phyloP scores from a whole-genome alignment of 228 moss, liverwort and hornwort genomes.

The Sphagnum fallax region DNA sequence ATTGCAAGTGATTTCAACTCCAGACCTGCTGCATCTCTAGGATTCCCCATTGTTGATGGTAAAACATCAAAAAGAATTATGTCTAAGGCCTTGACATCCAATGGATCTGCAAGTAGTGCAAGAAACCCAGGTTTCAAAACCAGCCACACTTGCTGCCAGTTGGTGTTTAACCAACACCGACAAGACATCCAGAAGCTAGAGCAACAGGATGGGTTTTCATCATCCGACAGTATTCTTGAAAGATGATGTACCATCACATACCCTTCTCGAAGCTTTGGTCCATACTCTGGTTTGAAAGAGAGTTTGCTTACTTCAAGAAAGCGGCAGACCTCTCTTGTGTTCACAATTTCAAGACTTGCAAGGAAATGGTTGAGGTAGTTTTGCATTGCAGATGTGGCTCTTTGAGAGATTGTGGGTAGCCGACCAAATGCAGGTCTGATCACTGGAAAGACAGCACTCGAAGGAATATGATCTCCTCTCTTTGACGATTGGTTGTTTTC shows the following conservation, averaged over 20 bases:
- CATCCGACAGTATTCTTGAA: constrained; percentile 11
- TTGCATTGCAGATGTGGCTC: constrained; percentile 37
- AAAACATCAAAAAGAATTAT: constrained; percentile 37
- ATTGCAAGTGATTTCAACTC: constrained; percentile 16
- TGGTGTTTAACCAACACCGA: constrained; percentile 38
- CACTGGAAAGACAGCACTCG: constrained; percentile 33
- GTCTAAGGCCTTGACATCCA: constrained; percentile 33
- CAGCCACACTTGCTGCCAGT: constrained; percentile 51
- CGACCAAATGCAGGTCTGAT: constrained; percentile 43
- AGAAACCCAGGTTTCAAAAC: constrained; percentile 45
- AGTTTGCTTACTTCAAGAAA: constrained; percentile 45
- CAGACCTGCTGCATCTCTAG: constrained; percentile 28
- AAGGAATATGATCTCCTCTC: constrained; percentile 22
- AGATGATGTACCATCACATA: constrained; percentile 40
- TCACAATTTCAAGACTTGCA: constrained; percentile 41
- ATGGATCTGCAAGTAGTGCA: constrained; percentile 42
- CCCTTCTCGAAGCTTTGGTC: constrained; percentile 43
- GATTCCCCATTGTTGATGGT: background rate
- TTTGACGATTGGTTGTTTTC: constrained; percentile 14
- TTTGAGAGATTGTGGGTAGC: constrained; percentile 28
- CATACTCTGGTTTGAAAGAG: constrained; percentile 43
- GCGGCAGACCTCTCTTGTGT: constrained; percentile 35
- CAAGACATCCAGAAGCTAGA: constrained; percentile 29
- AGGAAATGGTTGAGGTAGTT: constrained; percentile 46
- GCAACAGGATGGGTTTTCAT: constrained; percentile 23